Evolutionary conservation across 768 basidiomycete genomes (phyloP), one percentile per base, ranked within the genome.

Genomic region (Tricholoma terreum): DNA sequence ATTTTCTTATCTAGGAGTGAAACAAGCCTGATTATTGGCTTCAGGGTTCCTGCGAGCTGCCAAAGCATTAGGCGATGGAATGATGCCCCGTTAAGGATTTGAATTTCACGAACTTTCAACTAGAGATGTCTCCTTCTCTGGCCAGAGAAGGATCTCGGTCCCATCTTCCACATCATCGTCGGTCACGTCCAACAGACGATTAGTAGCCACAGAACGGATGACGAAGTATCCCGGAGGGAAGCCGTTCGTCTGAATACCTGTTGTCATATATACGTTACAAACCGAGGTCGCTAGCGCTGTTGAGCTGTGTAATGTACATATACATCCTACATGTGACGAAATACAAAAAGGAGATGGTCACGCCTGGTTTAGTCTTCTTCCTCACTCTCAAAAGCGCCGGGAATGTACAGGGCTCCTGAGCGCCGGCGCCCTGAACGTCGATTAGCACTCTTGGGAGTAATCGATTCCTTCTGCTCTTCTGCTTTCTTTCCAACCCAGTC

Each of bases 121-220:
- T 4, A 91, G 74, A 3, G 87, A 89, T 10, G 72, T 82, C 61
- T 93, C 92, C 58, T 84, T 90, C 70, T 85, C 84, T 3, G 83
- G 81, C 81, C 81, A 92, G 5, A 93, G 73, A 50, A 84, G 74
- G 53, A 91, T 65, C 52, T 83, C 80, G 0, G 84, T 77, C 4
- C 84, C 83, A 69, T 90, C 88, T 56, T 83, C 82, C 6, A 78
- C 74, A 9, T 71, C 70, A 58, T 84, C 83, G 31, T 63, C 63
- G 27, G 73, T 68, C 4, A 90, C 82, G 64, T 90, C 88, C 36
- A 88, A 71, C 1, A 87, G 61, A 33, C 84, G 79, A 52, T 77
- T 73, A 4, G 74, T 77, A 3, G 81, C 83, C 11, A 81, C 67
- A 21, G 82, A 84, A 42, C 80, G 78, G 40, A 89, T 76, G 34